Evolutionary conservation across 1,139 yeast genomes (phyloP).

Genomic region (Geotrichum phurueaensis): DNA sequence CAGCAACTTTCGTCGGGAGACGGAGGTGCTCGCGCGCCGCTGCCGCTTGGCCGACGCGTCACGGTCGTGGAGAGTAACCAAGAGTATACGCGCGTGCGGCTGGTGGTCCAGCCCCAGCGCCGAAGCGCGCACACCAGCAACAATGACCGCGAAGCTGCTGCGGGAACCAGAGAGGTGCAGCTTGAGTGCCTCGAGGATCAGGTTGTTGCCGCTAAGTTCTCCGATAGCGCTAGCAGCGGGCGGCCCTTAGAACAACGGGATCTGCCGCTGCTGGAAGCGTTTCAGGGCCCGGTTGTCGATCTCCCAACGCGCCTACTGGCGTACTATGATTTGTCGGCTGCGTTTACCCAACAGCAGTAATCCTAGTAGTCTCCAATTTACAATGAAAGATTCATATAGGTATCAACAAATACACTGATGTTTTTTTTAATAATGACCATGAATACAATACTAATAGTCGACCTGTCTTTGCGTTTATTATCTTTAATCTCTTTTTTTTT

Average conservation of each 20-base stretch:
- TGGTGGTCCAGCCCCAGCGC: neutral
- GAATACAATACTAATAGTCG: too few relatives aligned
- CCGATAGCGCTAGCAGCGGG: neutral
- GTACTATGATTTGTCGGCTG: neutral
- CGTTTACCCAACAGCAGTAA: neutral
- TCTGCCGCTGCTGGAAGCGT: constrained; percentile 1
- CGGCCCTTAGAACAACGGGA: neutral
- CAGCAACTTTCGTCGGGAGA: neutral
- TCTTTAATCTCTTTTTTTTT: too few relatives aligned
- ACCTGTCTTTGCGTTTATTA: too few relatives aligned
- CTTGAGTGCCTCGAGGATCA: neutral
- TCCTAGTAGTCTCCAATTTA: too few relatives aligned
- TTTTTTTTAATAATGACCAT: too few relatives aligned
- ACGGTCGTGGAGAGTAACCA: neutral
- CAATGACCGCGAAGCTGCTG: neutral
- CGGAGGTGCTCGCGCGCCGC: neutral
- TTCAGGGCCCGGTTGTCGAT: neutral
- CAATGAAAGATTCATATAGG: too few relatives aligned
- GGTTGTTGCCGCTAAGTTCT: neutral
- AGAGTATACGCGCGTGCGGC: neutral
- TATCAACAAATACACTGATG: too few relatives aligned
- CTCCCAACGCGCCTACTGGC: neutral
- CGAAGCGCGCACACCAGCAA: neutral
- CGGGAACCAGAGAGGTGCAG: neutral
- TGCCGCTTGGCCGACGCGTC: neutral